Percentiles rank a stretch among this genome's conserved stretches.
Evolutionary conservation across 2,329 filamentous ascomycete genomes (phyloP).

Genomic region (Aspergillus costaricaensis): DNA sequence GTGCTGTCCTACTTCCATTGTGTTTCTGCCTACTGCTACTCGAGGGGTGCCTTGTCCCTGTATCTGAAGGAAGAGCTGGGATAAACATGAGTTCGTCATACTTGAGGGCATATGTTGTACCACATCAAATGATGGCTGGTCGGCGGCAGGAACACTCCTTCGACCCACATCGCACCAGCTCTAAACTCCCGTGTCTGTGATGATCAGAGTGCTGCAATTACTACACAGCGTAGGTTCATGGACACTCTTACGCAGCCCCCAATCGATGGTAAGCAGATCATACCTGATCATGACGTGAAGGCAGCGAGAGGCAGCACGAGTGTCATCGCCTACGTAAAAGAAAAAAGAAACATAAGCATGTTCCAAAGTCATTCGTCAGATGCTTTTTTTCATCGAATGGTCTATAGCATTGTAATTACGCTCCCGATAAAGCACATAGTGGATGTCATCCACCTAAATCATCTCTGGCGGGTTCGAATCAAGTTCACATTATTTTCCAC

Average conservation of each 20-base stretch:
- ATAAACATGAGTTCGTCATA: neutral
- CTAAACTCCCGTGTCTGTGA: neutral
- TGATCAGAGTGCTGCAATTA: neutral
- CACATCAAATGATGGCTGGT: neutral
- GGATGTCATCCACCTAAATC: slow-evolving; percentile 10
- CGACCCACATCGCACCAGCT: neutral
- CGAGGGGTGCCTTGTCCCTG: neutral
- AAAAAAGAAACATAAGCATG: neutral
- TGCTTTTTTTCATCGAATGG: slow-evolving; percentile 20
- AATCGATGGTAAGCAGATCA: neutral
- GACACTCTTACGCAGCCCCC: neutral
- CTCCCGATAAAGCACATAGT: slow-evolving; percentile 15
- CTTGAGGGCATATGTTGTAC: neutral
- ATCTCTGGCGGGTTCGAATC: slow-evolving; percentile 9
- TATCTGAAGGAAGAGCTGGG: neutral
- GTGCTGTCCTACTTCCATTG: neutral
- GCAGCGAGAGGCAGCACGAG: neutral
- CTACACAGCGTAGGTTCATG: neutral
- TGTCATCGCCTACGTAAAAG: neutral
- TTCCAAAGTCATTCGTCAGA: slow-evolving; percentile 16
- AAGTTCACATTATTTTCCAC: slow-evolving; percentile 4
- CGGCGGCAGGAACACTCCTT: neutral
- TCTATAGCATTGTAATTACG: slow-evolving; percentile 21
- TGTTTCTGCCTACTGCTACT: neutral
- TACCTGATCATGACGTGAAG: neutral